Evolutionary conservation across 2,329 filamentous ascomycete genomes (phyloP).

Genomic region (Cladophialophora immunda): DNA sequence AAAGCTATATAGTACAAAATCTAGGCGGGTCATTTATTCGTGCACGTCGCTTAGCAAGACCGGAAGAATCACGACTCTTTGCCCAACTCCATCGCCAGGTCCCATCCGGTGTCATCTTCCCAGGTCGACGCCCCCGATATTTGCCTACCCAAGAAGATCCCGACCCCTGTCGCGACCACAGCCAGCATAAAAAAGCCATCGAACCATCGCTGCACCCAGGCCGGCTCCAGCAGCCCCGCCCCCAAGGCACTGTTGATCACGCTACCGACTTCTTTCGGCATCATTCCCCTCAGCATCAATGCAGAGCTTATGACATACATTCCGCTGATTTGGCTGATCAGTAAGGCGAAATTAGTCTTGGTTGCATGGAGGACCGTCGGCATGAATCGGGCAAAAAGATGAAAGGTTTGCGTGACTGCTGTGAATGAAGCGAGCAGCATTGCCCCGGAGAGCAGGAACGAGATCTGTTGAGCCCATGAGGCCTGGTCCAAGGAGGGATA

Average conservation of each 20-base stretch:
- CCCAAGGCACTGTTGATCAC: slow-evolving; percentile 81
- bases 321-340: slow-evolving; percentile 81
- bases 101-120: slow-evolving; percentile 67
- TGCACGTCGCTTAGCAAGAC: not conserved
- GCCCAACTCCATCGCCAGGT: slow-evolving; percentile 73
- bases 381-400: slow-evolving; percentile 78
- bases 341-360: slow-evolving; percentile 79
- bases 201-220: slow-evolving; percentile 83
- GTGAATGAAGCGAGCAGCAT: slow-evolving; percentile 84
- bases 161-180: slow-evolving; percentile 71
- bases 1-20: slow-evolving; percentile 1
- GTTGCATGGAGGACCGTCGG: slow-evolving; percentile 76
- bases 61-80: slow-evolving; percentile 63
- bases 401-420: slow-evolving; percentile 84
- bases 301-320: slow-evolving; percentile 86
- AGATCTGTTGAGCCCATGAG: slow-evolving; percentile 85
- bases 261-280: slow-evolving; percentile 78
- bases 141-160: slow-evolving; percentile 76
- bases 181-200: slow-evolving; percentile 84
- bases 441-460: slow-evolving; percentile 81
- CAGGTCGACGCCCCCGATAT: slow-evolving; percentile 58
- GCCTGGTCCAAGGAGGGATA: slow-evolving; percentile 82
- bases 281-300: slow-evolving; percentile 77
- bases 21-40: not conserved
- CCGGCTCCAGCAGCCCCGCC: slow-evolving; percentile 72